phyloP scores from a whole-genome alignment of 148 eudicot species.

The Nyssa sinensis region DNA sequence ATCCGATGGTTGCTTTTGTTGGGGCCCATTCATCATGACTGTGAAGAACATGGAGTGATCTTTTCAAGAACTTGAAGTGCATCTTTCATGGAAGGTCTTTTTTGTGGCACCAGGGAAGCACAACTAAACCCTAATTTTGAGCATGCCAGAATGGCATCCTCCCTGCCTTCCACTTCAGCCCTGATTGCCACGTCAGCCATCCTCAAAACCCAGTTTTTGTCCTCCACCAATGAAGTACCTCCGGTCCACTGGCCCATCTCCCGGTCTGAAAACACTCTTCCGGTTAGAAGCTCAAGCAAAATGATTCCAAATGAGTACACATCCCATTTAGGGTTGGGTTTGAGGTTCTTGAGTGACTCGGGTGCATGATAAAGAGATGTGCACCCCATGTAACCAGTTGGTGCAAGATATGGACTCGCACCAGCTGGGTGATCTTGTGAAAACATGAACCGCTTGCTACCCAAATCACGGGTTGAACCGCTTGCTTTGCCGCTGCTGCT shows the following conservation, averaged over 20 bases:
- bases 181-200: constrained; percentile 75
- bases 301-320: constrained; percentile 87
- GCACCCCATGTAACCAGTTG: constrained; percentile 35
- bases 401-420: constrained; percentile 48
- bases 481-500: constrained; percentile 27
- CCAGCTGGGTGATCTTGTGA: constrained; percentile 23
- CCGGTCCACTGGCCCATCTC: constrained; percentile 77
- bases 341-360: constrained; percentile 65
- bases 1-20: neutral
- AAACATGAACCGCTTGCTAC: constrained; percentile 58
- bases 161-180: constrained; percentile 65
- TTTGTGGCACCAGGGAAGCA: constrained; percentile 70
- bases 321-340: constrained; percentile 87
- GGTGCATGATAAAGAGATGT: constrained; percentile 88
- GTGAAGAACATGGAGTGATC: constrained; percentile 38
- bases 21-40: constrained; percentile 13
- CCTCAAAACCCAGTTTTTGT: constrained; percentile 55
- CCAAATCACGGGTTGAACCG: constrained; percentile 58
- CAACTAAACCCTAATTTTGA: constrained; percentile 86
- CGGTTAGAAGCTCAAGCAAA: constrained; percentile 79
- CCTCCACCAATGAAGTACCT: constrained; percentile 40
- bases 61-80: constrained; percentile 75
- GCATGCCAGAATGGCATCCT: constrained; percentile 59
- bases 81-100: constrained; percentile 90
- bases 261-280: constrained; percentile 63